Conservation (phyloP, 192 early-diverging fungal species). For the Coemansia asiatica region DNA sequence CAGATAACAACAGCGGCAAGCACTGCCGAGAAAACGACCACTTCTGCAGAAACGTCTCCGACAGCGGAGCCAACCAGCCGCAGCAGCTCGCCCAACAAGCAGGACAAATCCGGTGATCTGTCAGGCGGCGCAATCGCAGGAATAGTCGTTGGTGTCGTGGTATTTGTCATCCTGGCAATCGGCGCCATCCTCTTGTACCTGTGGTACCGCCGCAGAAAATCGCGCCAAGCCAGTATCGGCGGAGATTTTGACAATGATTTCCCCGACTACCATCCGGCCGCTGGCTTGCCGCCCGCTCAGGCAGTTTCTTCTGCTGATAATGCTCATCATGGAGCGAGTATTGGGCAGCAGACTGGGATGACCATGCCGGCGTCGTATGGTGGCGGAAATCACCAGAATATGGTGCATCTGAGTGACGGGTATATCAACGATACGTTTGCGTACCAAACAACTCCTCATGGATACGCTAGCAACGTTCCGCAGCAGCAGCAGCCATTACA, state of each 20-base stretch:
- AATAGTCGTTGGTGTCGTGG: slow-evolving; percentile 24
- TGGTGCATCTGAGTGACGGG: slow-evolving; percentile 1
- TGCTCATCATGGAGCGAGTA: not conserved
- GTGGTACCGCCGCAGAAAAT: slow-evolving; percentile 16
- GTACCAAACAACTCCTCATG: not conserved
- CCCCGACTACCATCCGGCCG: slow-evolving; percentile 4
- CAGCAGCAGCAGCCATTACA: not conserved
- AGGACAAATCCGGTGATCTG: slow-evolving; percentile 4
- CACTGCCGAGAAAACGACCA: not conserved
- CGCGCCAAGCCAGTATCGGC: not conserved
- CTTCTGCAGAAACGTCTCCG: not conserved
- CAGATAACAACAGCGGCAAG: not conserved
- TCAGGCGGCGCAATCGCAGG: slow-evolving; percentile 29
- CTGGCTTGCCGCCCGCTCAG: not conserved
- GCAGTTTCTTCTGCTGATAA: no score
- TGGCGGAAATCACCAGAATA: not conserved
- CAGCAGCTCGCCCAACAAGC: not conserved
- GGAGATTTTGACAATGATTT: slow-evolving; percentile 16
- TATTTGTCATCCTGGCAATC: slow-evolving; percentile 6
- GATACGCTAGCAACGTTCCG: not conserved
- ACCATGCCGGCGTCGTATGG: not conserved
- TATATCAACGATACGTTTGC: not conserved
- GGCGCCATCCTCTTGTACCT: slow-evolving; percentile 5
- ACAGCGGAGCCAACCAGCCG: no score
- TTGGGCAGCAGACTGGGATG: not conserved